Base-by-base conservation (phyloP, 2,329 filamentous ascomycete genomes). In the Claviceps sp. region DNA sequence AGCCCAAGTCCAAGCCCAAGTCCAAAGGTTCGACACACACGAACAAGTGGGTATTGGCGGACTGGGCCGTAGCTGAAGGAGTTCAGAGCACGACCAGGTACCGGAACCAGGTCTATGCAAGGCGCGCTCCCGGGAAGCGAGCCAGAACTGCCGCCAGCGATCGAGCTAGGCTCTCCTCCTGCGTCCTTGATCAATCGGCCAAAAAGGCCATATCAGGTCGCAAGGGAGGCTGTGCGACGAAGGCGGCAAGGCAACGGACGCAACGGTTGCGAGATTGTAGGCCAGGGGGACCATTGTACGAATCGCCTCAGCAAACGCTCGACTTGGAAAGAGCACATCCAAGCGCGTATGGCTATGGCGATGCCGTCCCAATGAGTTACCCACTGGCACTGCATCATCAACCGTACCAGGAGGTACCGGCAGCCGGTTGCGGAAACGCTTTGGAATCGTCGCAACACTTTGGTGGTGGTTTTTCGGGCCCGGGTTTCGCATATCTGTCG, bases 11-110 rank as follows among this genome's bases (percentile, higher is more conserved):
- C 16, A 2, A 38, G 5, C 40, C 50, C 38, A 43, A 45, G 19
- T 13, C 47, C 34, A 59, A 66, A 7, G 68, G 73, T 47, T 71
- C 76, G 19, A 78, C 85, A 62, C 89, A 85, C 63, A 78, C 79
- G 2, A 82, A 78, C 48, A 80, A 85, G 65, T 97, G 91, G 91
- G 77, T 82, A 44, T 72, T 97, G 26, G 82, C 83, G 39, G 71
- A 80, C 1, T 81, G 84, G 65, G 87, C 88, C 0, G 70, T 88
- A 37, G 68, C 69, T 19, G 70, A 84, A 24, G 87, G 87, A 26
- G 86, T 96, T 48, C 81, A 89, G 66, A 91, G 88, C 54, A 97
- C 91, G 0, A 96, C 91, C 1, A 73, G 84, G 57, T 89, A 87
- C 65, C 80, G 85, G 57, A 83, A 82, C 58, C 64, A 61, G 26